A percentile compares a stretch with the other conserved stretches of the same genome.
phyloP scores from a whole-genome alignment of 805 yeast genomes.

The Saccharomycopsis oosterbeekiorum region DNA sequence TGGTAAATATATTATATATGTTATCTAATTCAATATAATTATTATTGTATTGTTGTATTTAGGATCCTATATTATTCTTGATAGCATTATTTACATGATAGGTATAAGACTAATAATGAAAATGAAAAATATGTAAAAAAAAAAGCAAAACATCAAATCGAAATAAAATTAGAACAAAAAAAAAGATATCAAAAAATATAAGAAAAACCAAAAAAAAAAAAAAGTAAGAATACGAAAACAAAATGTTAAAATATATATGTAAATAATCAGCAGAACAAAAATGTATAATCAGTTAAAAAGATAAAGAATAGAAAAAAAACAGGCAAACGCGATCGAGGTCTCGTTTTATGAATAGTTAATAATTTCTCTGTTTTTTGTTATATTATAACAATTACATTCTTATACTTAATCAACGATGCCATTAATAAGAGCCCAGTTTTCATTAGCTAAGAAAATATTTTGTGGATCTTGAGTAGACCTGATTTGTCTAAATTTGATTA shows the following conservation, averaged over 20 bases:
- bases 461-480: conserved; percentile 69
- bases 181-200: background rate
- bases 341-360: too few species aligned
- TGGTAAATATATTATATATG: conserved; percentile 41
- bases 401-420: conserved; percentile 41
- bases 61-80: background rate
- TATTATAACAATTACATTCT: too few species aligned
- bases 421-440: conserved; percentile 73
- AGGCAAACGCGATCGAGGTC: too few species aligned
- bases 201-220: background rate
- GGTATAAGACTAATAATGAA: background rate
- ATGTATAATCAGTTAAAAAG: background rate
- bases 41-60: background rate
- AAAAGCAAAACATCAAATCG: background rate
- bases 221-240: background rate
- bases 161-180: background rate
- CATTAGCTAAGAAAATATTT: conserved; percentile 69
- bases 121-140: background rate
- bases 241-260: background rate
- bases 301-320: background rate
- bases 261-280: background rate
- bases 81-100: background rate
- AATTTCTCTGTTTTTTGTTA: background rate
- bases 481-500: conserved; percentile 48
- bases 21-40: too few species aligned